A percentile compares a stretch with the other conserved stretches of the same genome.
phyloP scores from a whole-genome alignment of 768 basidiomycete species.

The Cytidiella melzeri region DNA sequence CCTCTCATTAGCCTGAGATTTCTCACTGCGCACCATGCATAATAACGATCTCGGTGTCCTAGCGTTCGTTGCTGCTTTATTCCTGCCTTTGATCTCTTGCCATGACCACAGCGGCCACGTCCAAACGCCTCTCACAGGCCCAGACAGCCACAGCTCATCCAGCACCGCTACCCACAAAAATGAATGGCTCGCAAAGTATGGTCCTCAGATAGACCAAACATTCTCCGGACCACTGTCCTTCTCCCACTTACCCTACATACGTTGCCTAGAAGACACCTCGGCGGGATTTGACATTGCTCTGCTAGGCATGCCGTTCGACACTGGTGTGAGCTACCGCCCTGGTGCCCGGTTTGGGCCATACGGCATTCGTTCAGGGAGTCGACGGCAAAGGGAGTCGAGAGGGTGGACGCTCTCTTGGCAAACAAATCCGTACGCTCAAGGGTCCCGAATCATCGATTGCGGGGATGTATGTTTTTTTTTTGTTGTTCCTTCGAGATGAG shows the following conservation, averaged over 20 bases:
- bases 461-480: slow-evolving; percentile 54
- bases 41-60: too few relatives aligned
- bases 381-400: slow-evolving; percentile 53
- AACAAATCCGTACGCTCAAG: slow-evolving; percentile 54
- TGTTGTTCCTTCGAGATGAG: neutral
- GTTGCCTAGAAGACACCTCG: slow-evolving; percentile 57
- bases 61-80: too few relatives aligned
- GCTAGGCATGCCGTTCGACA: slow-evolving; percentile 78
- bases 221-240: slow-evolving; percentile 83
- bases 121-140: too few relatives aligned
- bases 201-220: slow-evolving; percentile 61
- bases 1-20: too few relatives aligned
- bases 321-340: slow-evolving; percentile 41
- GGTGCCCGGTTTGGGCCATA: slow-evolving; percentile 87
- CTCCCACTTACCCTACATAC: slow-evolving; percentile 71
- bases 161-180: too few relatives aligned
- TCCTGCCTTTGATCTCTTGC: too few relatives aligned
- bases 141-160: too few relatives aligned
- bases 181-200: slow-evolving; percentile 70
- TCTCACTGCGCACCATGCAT: too few relatives aligned
- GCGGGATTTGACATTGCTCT: slow-evolving; percentile 68
- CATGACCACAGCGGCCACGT: too few relatives aligned
- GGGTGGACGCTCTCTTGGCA: slow-evolving; percentile 72
- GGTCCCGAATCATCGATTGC: slow-evolving; percentile 67
- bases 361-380: slow-evolving; percentile 76